Percentiles rank a stretch among this genome's conserved stretches.
phyloP scores from a whole-genome alignment of 2,329 filamentous ascomycete genomes.

The Parastagonospora nodorum region DNA sequence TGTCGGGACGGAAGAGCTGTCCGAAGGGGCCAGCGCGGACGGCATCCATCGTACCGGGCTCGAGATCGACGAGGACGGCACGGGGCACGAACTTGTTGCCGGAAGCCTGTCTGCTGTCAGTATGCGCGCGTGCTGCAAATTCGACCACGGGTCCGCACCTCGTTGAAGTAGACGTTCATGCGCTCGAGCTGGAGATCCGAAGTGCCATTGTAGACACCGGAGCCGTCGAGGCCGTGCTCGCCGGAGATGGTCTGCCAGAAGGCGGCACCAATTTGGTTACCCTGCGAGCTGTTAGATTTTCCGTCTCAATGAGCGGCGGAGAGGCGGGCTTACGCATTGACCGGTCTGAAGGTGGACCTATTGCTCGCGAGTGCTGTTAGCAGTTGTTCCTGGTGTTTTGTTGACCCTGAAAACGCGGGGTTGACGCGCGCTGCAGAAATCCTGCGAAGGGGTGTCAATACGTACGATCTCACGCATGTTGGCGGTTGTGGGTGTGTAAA shows the following conservation, averaged over 20 bases:
- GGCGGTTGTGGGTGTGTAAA: constrained; percentile 33
- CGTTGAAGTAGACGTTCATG: constrained; percentile 99
- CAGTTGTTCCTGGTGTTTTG: constrained; percentile 54
- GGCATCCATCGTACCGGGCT: constrained; percentile 99
- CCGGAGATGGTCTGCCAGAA: constrained; percentile 79
- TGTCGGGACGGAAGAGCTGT: constrained; percentile 99
- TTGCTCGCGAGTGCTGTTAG: constrained; percentile 60
- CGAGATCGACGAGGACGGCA: constrained; percentile 98
- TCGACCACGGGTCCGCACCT: constrained; percentile 58
- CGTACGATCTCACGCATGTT: constrained; percentile 74
- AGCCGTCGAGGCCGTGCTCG: constrained; percentile 93
- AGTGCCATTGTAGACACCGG: constrained; percentile 96
- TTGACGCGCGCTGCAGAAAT: constrained; percentile 53
- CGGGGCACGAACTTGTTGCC: constrained; percentile 99
- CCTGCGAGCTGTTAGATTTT: constrained; percentile 61
- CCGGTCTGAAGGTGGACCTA: constrained; percentile 99
- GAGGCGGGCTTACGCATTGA: constrained; percentile 80
- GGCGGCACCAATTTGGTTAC: constrained; percentile 99
- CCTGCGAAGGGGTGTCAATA: constrained; percentile 38
- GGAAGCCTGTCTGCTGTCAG: constrained; percentile 67
- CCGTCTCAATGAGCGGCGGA: constrained; percentile 10
- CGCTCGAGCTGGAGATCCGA: constrained; percentile 99
- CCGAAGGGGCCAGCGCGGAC: constrained; percentile 98
- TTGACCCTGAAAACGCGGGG: constrained; percentile 51
- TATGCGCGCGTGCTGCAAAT: constrained; percentile 9